Conservation (phyloP, 192 early-diverging fungal species). For the Radiomyces spectabilis region DNA sequence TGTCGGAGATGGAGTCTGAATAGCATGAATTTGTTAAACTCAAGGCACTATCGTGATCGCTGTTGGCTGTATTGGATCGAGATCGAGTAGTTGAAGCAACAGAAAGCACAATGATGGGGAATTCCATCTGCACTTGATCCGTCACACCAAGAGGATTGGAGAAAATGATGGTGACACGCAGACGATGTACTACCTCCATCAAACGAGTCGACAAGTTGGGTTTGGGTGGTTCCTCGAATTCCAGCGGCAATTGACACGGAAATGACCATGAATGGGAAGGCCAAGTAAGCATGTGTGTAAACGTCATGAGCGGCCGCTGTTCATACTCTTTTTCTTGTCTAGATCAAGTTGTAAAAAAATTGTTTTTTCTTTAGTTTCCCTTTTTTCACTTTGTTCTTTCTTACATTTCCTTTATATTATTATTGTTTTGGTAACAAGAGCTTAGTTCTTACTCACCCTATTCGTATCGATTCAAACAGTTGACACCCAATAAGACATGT, state of each 20-base stretch:
- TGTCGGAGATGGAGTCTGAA: no score
- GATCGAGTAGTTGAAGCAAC: no score
- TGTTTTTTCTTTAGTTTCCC: no score
- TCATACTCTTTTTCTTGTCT: no score
- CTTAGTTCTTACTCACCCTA: background rate
- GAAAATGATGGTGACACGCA: background rate
- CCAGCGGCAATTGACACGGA: background rate
- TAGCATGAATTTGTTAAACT: no score
- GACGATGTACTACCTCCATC: background rate
- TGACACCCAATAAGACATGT: slow-evolving; percentile 7
- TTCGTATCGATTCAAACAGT: slow-evolving; percentile 2
- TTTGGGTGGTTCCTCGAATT: background rate
- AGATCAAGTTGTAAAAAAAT: no score
- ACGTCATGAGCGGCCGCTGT: background rate
- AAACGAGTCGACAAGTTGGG: background rate
- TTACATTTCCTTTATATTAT: background rate
- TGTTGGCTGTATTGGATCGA: no score
- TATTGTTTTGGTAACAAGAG: background rate
- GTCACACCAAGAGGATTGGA: background rate
- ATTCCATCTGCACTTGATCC: background rate
- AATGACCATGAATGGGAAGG: background rate
- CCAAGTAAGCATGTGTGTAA: background rate
- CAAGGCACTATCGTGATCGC: no score
- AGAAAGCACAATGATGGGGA: slow-evolving; percentile 1
- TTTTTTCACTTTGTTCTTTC: no score